Base-by-base conservation (phyloP, 805 yeast genomes). In the Wickerhamiella musiphila region DNA sequence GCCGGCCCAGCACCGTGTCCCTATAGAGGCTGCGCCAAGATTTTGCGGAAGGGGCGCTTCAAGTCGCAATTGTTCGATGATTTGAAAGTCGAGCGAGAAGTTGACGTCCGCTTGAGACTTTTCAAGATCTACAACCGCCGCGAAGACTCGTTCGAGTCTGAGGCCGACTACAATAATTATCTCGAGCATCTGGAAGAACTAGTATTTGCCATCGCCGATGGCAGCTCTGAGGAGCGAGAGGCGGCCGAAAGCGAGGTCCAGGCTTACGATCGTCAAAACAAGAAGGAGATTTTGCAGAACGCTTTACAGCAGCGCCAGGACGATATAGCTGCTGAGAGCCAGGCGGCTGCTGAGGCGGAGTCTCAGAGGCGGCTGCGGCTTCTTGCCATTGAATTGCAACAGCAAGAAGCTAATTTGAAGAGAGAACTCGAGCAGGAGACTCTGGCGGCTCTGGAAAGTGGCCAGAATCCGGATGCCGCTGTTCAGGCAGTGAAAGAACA, bases 1-100 rank as follows among this genome's bases (percentile, higher is more conserved):
- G 59, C 78, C 31, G 99, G 99, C 3, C 98, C 98, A 0, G 90
- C 94, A 0, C 90, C 84, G 14, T 90, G 99, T 52, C 98, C 98
- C 1, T 86, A 84, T 52, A 78, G 83, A 4, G 73, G 75, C 32
- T 90, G 99, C 60, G 83, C 75, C 35, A 81, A 77, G 60, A 79
- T 75, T 8, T 60, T 90, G 39, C 63, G 98, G 43, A 79, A 78
- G 63, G 81, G 81, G 55, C 71, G 72, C 57, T 90, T 90, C 61
- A 92, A 90, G 58, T 66, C 79, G 24, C 98, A 90, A 57, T 67
- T 83, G 2, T 90, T 90, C 50, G 95, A 86, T 43, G 95, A 90
- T 54, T 68, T 90, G 24, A 62, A 54, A 6, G 93, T 90, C 3
- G 99, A 90, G 53, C 68, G 77, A 39, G 99, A 90, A 49, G 82